Conservation (phyloP, 2,329 filamentous ascomycete species). For the Pyrenochaeta sp. region DNA sequence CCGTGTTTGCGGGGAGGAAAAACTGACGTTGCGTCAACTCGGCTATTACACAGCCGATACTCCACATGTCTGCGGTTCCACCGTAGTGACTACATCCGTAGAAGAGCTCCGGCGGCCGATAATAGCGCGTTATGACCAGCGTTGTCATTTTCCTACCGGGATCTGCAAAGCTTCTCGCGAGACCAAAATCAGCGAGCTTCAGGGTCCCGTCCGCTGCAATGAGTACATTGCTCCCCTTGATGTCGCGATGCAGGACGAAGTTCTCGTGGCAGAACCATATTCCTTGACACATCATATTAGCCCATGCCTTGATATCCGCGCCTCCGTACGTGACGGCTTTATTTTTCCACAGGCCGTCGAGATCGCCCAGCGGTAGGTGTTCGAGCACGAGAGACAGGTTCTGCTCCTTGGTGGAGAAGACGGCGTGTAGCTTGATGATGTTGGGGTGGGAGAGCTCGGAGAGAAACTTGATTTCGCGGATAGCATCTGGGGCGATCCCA, state of each 20-base stretch:
- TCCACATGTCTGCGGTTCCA: constrained; percentile 93
- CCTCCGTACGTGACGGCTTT: constrained; percentile 81
- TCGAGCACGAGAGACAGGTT: constrained; percentile 97
- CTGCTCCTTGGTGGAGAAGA: constrained; percentile 95
- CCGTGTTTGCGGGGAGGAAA: constrained; percentile 83
- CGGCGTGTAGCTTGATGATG: constrained; percentile 89
- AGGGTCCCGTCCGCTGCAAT: constrained; percentile 93
- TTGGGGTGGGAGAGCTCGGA: constrained; percentile 95
- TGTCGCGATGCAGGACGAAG: constrained; percentile 93
- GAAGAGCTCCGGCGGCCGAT: constrained; percentile 90
- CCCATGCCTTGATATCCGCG: constrained; percentile 97
- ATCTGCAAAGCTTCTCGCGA: constrained; percentile 88
- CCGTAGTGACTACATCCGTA: constrained; percentile 90
- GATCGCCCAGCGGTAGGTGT: constrained; percentile 89
- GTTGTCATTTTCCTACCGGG: constrained; percentile 89
- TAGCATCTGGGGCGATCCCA: constrained; percentile 91
- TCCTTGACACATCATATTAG: constrained; percentile 92
- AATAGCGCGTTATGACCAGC: constrained; percentile 97
- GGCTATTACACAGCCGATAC: constrained; percentile 89
- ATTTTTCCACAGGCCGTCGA: constrained; percentile 87
- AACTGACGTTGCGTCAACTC: constrained; percentile 85
- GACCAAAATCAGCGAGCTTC: constrained; percentile 97
- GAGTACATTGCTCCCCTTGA: constrained; percentile 98
- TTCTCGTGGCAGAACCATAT: constrained; percentile 98
- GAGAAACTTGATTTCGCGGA: constrained; percentile 94